A percentile compares a stretch with the other conserved stretches of the same genome.
These are phyloP conservation scores for Penicillium sclerotiorum DNA, from an alignment of 2,329 filamentous ascomycete species.

Conservation along the genomic window DNA sequence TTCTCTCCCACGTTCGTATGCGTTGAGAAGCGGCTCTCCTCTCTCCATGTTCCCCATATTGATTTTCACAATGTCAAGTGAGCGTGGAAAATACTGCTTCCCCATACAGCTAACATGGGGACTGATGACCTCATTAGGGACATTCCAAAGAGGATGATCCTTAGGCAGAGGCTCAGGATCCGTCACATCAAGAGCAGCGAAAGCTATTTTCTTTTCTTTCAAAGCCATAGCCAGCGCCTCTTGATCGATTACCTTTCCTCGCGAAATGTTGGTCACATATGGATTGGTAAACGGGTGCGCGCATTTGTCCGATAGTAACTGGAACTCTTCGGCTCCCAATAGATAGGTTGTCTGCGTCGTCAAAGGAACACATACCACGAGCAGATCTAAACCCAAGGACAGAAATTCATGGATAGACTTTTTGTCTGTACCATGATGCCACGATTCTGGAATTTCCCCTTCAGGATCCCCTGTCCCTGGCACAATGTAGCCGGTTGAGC, in stretches of 20 bases:
- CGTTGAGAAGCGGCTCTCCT: constrained; percentile 62
- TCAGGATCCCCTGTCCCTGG: constrained; percentile 66
- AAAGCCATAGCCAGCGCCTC: constrained; percentile 66
- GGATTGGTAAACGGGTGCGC: constrained; percentile 45
- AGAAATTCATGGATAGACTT: constrained; percentile 57
- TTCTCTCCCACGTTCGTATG: constrained; percentile 61
- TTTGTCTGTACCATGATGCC: constrained; percentile 60
- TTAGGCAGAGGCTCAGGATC: constrained; percentile 75
- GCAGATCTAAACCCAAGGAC: constrained; percentile 57
- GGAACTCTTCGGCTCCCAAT: constrained; percentile 59
- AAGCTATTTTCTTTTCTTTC: constrained; percentile 55
- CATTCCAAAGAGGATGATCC: constrained; percentile 69
- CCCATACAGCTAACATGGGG: constrained; percentile 65
- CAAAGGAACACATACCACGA: constrained; percentile 60
- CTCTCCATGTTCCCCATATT: constrained; percentile 59
- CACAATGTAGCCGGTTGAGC: constrained; percentile 67
- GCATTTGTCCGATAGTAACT: constrained; percentile 48
- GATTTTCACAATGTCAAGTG: constrained; percentile 59
- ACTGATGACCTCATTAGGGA: constrained; percentile 70
- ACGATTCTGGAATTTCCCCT: constrained; percentile 57
- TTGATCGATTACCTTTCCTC: constrained; percentile 65
- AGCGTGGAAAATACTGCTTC: constrained; percentile 58
- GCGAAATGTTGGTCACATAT: constrained; percentile 71
- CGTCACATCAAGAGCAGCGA: constrained; percentile 76
- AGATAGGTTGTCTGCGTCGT: constrained; percentile 59